Evolutionary conservation across 495 filamentous ascomycete species (phyloP), one percentile per base, ranked within the genome.

Genomic region (Hypoxylon perforatum): DNA sequence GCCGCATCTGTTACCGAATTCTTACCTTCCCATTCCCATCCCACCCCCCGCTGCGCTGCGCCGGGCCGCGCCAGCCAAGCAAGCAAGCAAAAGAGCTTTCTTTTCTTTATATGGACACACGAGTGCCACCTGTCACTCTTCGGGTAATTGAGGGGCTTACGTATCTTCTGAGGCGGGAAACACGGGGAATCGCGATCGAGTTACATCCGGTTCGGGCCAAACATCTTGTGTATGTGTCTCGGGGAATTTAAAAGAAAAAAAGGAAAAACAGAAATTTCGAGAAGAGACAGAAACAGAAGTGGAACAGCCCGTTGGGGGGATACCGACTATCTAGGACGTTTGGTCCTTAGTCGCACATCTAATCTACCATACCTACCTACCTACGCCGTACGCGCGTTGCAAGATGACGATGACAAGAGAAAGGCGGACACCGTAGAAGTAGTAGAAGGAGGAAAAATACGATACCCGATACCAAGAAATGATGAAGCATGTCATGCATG

Each of bases 191-290:
- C 49, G 49, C 59, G 65, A 63, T 69, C 49, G 9, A 56, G 65
- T 69, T 69, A 61, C 65, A 69, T 42, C 65, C 65, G 59, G 65
- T 46, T n/a, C 60, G 48, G 59, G 23, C 17, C 60, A 53, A 60
- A 60, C 47, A 15, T 42, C 6, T 42, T 36, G 25, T 60, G 49
- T 63, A 17, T 36, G 25, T 60, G 49, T 63, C 44, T 59, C 51
- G 58, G 65, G 65, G 15, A 18, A n/a, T 15, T n/a, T n/a, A n/a
- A n/a, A 51, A 8, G 45, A 36, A 46, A 18, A 42, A 46, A 28
- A 28, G 25, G 25, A n/a, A n/a, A n/a, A n/a, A n/a, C n/a, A n/a
- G n/a, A n/a, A n/a, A n/a, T n/a, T n/a, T n/a, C n/a, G n/a, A 28
- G 25, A 7, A 28, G 25, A 28, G 25, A 28, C 3, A 28, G 25